These are phyloP conservation scores for Exidia glandulosa DNA, from an alignment of 768 basidiomycete genomes.

Conservation along the genomic window DNA sequence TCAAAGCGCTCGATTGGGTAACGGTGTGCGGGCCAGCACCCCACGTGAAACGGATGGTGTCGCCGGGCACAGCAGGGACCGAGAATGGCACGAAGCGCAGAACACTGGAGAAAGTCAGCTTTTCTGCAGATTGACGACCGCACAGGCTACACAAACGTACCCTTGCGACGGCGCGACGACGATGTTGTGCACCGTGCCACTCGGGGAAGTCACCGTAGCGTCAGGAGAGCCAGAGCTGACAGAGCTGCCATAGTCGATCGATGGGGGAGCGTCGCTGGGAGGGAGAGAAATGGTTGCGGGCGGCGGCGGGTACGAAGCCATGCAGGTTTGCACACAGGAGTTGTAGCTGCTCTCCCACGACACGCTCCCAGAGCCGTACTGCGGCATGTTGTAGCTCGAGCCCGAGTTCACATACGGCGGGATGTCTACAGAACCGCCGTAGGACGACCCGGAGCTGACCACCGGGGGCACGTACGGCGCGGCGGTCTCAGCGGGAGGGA, in stretches of 20 bases:
- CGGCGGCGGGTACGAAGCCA: conserved; percentile 9
- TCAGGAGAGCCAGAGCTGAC: conserved; percentile 13
- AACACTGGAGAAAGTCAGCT: conserved; percentile 24
- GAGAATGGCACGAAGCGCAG: conserved; percentile 68
- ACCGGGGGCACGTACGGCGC: neutral
- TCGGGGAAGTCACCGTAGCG: neutral
- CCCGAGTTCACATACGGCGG: neutral
- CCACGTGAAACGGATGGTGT: conserved; percentile 71
- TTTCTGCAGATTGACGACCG: neutral
- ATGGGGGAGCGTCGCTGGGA: conserved; percentile 5
- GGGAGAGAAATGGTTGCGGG: conserved; percentile 8
- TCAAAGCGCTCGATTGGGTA: conserved; percentile 59
- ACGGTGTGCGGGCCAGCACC: conserved; percentile 72
- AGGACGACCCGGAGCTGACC: conserved; percentile 1
- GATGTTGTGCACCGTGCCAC: conserved; percentile 58
- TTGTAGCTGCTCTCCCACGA: neutral
- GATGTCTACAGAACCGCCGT: conserved; percentile 1
- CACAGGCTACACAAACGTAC: conserved; percentile 3
- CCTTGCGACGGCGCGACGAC: conserved; percentile 70
- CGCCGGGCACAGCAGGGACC: conserved; percentile 53
- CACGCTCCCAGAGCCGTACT: conserved; percentile 6
- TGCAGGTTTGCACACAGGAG: neutral
- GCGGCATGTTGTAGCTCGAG: conserved; percentile 1
- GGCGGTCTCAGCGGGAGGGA: neutral
- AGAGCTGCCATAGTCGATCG: conserved; percentile 10